Evolutionary conservation across 768 basidiomycete species (phyloP), one percentile per base, ranked within the genome.

Genomic region (Leccinum broughii): DNA sequence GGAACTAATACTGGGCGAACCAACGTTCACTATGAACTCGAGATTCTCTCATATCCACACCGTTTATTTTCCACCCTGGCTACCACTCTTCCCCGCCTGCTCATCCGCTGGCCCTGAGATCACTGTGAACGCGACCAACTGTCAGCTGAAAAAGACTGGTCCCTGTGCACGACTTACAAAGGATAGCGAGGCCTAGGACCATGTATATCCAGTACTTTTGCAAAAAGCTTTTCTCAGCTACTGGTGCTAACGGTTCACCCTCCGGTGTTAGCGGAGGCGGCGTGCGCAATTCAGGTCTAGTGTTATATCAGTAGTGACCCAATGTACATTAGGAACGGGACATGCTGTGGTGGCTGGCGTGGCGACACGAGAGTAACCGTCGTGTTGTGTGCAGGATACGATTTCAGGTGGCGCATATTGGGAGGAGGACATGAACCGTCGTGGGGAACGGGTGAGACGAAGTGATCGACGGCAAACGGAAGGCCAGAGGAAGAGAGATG

Each of bases 191-290:
- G 49, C 83, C 72, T 3, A 85, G 80, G 46, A 81, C 76, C 39
- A 92, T 82, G 66, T 93, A 94, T 73, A 94, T 78, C 94, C 94
- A 95, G 73, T 95, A 95, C 71, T 94, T 95, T 68, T 92, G 89
- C 46, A 94, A 58, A 73, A 95, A 92, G 11, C 85, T 77, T 73
- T 93, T 90, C 69, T 95, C 92, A 0, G 82, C 81, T 35, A 77
- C 70, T 0, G 86, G 83, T 59, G 79, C 71, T 24, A 89, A 77
- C 20, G 85, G 82, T 67, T 85, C 82, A 51, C 92, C 92, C 67
- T 88, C 79, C 15, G 83, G 75, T 9, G 85, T 85, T 24, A 92
- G 71, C 5, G 84, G 85, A 9, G 88, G 89, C 9, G 90, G 90
- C 1, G 79, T 75, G 56, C 83, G 85, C 41, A 93, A 79, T 60